Conservation (phyloP, 179 eudicot species). For the Pouteria campechiana region DNA sequence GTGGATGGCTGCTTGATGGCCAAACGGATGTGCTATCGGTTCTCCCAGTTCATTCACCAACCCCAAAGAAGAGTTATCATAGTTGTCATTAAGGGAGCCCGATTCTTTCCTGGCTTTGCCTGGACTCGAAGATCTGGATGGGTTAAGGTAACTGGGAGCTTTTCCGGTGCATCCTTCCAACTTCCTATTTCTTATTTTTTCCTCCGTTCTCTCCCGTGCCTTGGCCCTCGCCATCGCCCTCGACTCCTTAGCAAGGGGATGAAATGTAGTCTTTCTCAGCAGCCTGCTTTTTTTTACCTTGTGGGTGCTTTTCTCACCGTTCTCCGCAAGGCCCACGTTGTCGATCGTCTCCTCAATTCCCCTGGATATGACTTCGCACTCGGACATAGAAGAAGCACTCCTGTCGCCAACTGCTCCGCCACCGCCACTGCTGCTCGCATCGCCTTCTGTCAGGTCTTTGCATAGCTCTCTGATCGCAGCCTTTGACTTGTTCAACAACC, state of each 20-base stretch:
- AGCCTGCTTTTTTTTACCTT: background rate
- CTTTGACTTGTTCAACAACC: conserved; percentile 19
- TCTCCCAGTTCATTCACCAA: conserved; percentile 4
- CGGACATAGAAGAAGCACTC: conserved; percentile 10
- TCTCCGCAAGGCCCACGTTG: background rate
- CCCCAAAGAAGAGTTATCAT: background rate
- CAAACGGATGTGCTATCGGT: background rate
- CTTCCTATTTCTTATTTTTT: conserved; percentile 13
- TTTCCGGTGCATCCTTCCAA: background rate
- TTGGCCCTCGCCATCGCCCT: conserved; percentile 29
- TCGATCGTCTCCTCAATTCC: background rate
- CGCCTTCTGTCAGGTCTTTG: background rate
- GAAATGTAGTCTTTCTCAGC: conserved; percentile 8
- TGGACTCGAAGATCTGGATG: conserved; percentile 4
- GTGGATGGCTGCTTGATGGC: background rate
- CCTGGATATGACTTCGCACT: conserved; percentile 14
- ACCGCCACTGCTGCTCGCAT: background rate
- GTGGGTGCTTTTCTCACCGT: no score
- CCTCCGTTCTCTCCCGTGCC: conserved; percentile 32
- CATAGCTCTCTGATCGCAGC: conserved; percentile 18
- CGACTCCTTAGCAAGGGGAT: conserved; percentile 19
- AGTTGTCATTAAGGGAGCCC: background rate
- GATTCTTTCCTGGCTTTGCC: conserved; percentile 1
- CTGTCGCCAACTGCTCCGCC: no score
- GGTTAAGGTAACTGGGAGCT: background rate